These are phyloP conservation scores for Mortierella claussenii DNA, from an alignment of 192 early-diverging fungal genomes.

Conservation along the genomic window DNA sequence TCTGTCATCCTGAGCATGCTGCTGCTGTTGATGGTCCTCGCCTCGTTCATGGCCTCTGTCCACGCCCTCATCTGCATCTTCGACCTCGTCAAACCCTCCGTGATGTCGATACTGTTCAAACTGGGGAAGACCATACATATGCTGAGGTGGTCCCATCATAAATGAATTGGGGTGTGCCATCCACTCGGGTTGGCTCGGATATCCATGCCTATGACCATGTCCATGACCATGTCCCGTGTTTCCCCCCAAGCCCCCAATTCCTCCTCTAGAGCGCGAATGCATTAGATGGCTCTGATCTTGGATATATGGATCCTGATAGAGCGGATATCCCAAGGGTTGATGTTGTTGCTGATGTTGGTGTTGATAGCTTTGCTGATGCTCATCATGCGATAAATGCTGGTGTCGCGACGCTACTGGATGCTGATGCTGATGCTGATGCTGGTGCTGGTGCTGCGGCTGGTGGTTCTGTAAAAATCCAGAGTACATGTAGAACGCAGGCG, in stretches of 20 bases:
- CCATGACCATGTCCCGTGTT: conserved; percentile 1
- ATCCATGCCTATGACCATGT: conserved; percentile 15
- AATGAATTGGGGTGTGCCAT: conserved; percentile 33
- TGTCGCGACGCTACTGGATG: conserved; percentile 7
- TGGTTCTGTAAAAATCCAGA: conserved; percentile 16
- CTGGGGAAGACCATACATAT: conserved; percentile 7
- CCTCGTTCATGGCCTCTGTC: not conserved
- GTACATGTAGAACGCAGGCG: conserved; percentile 42
- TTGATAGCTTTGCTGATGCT: conserved; percentile 6
- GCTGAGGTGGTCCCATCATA: conserved; percentile 33
- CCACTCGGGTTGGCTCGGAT: conserved; percentile 39
- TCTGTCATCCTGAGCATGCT: too few species aligned
- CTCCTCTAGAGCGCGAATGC: not conserved
- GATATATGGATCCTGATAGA: conserved; percentile 24
- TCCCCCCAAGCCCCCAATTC: conserved; percentile 2
- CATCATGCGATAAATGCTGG: not conserved
- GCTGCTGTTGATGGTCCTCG: not conserved
- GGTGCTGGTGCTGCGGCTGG: not conserved
- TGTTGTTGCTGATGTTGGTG: conserved; percentile 18
- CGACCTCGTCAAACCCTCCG: not conserved
- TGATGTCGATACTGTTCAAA: conserved; percentile 4
- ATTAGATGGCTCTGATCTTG: conserved; percentile 8
- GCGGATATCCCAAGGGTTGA: conserved; percentile 16
- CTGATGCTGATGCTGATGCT: conserved; percentile 3
- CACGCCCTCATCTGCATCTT: not conserved